A percentile compares a stretch with the other conserved stretches of the same genome.
Conservation (phyloP, 805 yeast species). For the Suhomyces prunicola region DNA sequence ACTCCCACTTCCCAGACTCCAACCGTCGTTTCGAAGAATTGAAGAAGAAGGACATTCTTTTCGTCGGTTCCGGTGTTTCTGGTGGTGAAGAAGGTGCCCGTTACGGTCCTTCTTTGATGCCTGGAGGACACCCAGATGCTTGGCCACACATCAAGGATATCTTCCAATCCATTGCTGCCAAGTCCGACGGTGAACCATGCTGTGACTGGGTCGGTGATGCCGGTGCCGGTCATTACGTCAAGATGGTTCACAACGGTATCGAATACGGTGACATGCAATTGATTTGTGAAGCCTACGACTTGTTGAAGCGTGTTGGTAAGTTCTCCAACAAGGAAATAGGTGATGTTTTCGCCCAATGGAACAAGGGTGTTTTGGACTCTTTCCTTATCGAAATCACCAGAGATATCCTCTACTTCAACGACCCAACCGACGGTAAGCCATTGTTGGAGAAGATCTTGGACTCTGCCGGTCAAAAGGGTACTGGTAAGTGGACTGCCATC, state of each 20-base stretch:
- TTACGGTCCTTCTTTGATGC: slow-evolving; percentile 98
- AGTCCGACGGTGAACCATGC: slow-evolving; percentile 98
- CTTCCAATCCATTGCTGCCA: slow-evolving; percentile 94
- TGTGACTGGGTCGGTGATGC: slow-evolving; percentile 99
- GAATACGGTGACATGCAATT: slow-evolving; percentile 99
- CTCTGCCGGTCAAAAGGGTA: slow-evolving; percentile 98
- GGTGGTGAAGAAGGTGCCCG: slow-evolving; percentile 99
- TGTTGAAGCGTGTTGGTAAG: slow-evolving; percentile 91
- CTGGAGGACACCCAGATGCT: slow-evolving; percentile 97
- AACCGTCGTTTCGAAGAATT: slow-evolving; percentile 94
- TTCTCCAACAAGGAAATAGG: slow-evolving; percentile 89
- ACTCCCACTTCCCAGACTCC: slow-evolving; percentile 98
- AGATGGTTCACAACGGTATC: slow-evolving; percentile 99
- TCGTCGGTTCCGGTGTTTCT: slow-evolving; percentile 99
- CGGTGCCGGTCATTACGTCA: slow-evolving; percentile 98
- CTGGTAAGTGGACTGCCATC: slow-evolving; percentile 99
- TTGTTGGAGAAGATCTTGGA: slow-evolving; percentile 95
- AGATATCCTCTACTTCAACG: slow-evolving; percentile 87
- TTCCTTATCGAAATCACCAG: slow-evolving; percentile 96
- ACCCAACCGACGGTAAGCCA: slow-evolving; percentile 82
- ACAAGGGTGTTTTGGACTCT: slow-evolving; percentile 95
- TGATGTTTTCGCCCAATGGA: slow-evolving; percentile 89
- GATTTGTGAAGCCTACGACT: slow-evolving; percentile 96
- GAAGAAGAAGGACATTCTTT: slow-evolving; percentile 79
- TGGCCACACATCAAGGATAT: slow-evolving; percentile 98